Conservation (phyloP, 768 basidiomycete species). For the Hygrocybe punicea region DNA sequence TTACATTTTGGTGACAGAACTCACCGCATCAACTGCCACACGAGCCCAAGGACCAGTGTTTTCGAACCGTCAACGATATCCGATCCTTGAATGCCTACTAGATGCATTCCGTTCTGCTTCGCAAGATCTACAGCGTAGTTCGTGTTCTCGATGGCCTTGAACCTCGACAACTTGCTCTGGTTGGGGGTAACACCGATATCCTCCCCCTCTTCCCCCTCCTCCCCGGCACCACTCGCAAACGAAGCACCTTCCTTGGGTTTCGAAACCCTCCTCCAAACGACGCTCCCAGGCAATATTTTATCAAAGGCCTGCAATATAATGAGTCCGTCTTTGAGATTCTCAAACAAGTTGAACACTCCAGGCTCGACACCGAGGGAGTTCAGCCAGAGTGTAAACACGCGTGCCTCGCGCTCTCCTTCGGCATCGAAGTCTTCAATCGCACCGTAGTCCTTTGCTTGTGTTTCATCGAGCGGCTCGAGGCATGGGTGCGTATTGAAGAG, state of each 20-base stretch:
- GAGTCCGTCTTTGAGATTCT: constrained; percentile 90
- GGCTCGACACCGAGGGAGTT: constrained; percentile 97
- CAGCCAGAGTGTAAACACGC: constrained; percentile 97
- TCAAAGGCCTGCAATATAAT: constrained; percentile 95
- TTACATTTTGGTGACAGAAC: constrained; percentile 19
- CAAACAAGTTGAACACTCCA: constrained; percentile 92
- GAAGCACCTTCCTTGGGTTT: constrained; percentile 75
- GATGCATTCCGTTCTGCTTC: constrained; percentile 87
- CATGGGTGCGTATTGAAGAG: constrained; percentile 98
- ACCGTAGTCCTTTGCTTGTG: constrained; percentile 88
- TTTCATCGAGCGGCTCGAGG: constrained; percentile 88
- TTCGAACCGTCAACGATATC: constrained; percentile 94
- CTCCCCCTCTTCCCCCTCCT: constrained; percentile 65
- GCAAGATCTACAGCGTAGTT: constrained; percentile 94
- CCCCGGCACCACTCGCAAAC: constrained; percentile 37
- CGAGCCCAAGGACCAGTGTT: constrained; percentile 91
- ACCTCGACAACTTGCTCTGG: constrained; percentile 82
- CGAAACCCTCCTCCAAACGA: constrained; percentile 93
- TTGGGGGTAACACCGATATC: constrained; percentile 81
- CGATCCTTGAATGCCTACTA: constrained; percentile 96
- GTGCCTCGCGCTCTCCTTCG: constrained; percentile 96
- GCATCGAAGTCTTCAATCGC: constrained; percentile 96
- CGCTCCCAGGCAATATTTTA: constrained; percentile 87
- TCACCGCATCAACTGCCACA: constrained; percentile 96
- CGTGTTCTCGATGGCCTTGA: constrained; percentile 98